Conservation (phyloP, 2,329 filamentous ascomycete genomes). For the Epichloe aotearoae region DNA sequence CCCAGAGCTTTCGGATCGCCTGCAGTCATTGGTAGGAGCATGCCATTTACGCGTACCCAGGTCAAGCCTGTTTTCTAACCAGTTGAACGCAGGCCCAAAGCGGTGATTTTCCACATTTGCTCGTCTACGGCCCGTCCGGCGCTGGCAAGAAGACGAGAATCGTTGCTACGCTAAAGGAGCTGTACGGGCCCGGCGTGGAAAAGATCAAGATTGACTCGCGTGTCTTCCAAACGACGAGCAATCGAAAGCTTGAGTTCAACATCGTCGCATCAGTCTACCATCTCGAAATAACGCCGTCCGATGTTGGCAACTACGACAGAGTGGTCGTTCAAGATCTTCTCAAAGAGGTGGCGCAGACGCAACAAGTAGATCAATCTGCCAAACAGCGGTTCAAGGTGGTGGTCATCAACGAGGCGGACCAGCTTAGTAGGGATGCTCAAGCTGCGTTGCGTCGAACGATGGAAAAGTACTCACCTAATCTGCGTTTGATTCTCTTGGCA, state of each 20-base stretch:
- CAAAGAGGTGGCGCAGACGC: conserved; percentile 96
- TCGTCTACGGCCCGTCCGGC: conserved; percentile 92
- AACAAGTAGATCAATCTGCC: conserved; percentile 90
- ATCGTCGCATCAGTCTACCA: conserved; percentile 96
- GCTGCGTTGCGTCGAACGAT: conserved; percentile 89
- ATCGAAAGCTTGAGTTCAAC: conserved; percentile 98
- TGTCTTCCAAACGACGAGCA: conserved; percentile 88
- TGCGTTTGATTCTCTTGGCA: conserved; percentile 80
- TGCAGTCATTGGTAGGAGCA: conserved; percentile 64
- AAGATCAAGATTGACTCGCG: conserved; percentile 99
- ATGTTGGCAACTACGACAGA: conserved; percentile 91
- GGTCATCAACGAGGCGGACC: conserved; percentile 97
- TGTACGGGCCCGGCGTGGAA: conserved; percentile 93
- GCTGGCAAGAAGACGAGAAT: conserved; percentile 97
- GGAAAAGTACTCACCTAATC: conserved; percentile 97
- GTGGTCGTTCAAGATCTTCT: conserved; percentile 92
- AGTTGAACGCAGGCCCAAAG: conserved; percentile 62
- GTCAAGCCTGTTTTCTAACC: not conserved
- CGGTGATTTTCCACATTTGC: conserved; percentile 93
- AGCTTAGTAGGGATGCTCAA: conserved; percentile 86
- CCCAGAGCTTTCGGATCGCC: conserved; percentile 69
- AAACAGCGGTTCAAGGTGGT: conserved; percentile 96
- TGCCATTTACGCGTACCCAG: not conserved
- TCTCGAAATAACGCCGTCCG: conserved; percentile 93
- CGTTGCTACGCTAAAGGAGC: conserved; percentile 84